A percentile compares a stretch with the other conserved stretches of the same genome.
Evolutionary conservation across 768 basidiomycete species (phyloP).

Genomic region (Mycena leptocephala): DNA sequence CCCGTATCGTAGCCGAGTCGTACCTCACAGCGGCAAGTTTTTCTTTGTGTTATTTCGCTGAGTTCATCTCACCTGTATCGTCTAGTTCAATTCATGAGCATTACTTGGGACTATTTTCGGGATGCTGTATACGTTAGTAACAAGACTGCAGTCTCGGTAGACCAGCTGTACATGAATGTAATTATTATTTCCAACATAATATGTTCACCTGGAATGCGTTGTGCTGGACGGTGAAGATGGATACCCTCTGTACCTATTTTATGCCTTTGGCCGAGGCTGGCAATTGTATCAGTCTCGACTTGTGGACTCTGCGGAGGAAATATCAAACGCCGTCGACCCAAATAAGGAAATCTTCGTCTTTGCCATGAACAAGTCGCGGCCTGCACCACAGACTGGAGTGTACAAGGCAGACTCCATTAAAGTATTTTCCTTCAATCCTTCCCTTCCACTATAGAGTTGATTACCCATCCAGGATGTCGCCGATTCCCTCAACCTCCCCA

Average conservation of each 20-base stretch:
- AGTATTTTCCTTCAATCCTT: constrained; percentile 50
- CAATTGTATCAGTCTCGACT: too few species aligned
- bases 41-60: neutral
- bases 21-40: constrained; percentile 90
- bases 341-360: neutral
- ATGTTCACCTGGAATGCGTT: neutral
- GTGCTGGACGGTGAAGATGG: neutral
- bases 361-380: constrained; percentile 30
- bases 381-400: constrained; percentile 65
- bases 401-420: constrained; percentile 78
- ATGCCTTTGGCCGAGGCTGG: too few species aligned
- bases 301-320: too few species aligned
- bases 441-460: constrained; percentile 20
- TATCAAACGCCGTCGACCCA: neutral
- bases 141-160: constrained; percentile 16
- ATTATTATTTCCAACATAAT: constrained; percentile 25
- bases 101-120: constrained; percentile 14
- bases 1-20: constrained; percentile 97
- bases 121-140: constrained; percentile 25
- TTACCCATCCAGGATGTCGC: constrained; percentile 82
- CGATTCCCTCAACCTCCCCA: constrained; percentile 86
- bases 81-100: constrained; percentile 58
- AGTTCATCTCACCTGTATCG: constrained; percentile 16
- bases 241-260: neutral
- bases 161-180: constrained; percentile 36